phyloP scores from a whole-genome alignment of 768 basidiomycete species.

The Termitomyces sp. region DNA sequence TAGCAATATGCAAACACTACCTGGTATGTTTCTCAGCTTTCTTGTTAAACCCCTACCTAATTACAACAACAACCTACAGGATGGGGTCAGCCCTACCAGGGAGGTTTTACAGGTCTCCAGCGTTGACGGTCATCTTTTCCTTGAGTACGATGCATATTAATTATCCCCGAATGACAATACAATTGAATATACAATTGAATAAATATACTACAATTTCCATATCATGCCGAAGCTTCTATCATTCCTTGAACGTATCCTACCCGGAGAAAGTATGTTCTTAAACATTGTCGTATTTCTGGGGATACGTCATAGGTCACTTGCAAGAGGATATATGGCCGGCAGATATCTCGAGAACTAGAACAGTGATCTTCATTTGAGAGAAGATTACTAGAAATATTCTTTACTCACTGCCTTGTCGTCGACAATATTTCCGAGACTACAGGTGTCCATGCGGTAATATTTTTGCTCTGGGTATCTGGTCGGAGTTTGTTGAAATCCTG shows the following conservation, averaged over 20 bases:
- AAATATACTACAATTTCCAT: slow-evolving; percentile 22
- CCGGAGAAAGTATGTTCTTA: slow-evolving; percentile 74
- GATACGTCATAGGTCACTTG: slow-evolving; percentile 82
- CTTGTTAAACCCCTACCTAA: neutral
- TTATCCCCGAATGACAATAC: slow-evolving; percentile 30
- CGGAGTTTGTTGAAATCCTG: slow-evolving; percentile 89
- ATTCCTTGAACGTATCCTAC: slow-evolving; percentile 74
- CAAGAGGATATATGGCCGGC: slow-evolving; percentile 85
- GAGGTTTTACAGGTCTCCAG: slow-evolving; percentile 36
- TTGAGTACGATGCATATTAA: slow-evolving; percentile 14
- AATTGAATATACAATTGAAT: slow-evolving; percentile 29
- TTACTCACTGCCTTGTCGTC: slow-evolving; percentile 84
- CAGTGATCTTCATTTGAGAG: neutral
- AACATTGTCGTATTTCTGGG: slow-evolving; percentile 73
- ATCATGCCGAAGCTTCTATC: slow-evolving; percentile 50
- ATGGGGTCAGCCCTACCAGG: slow-evolving; percentile 50
- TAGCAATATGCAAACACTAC: slow-evolving; percentile 44
- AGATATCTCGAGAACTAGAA: slow-evolving; percentile 84
- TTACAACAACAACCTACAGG: slow-evolving; percentile 51
- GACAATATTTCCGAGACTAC: slow-evolving; percentile 92
- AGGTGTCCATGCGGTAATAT: slow-evolving; percentile 97
- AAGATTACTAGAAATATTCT: slow-evolving; percentile 1
- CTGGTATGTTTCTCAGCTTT: slow-evolving; percentile 36
- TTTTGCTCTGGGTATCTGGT: slow-evolving; percentile 87
- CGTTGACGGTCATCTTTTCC: slow-evolving; percentile 18